These are phyloP conservation scores for Cyclotella baltica DNA, from an alignment of 108 stramenopile species.

Conservation along the genomic window DNA sequence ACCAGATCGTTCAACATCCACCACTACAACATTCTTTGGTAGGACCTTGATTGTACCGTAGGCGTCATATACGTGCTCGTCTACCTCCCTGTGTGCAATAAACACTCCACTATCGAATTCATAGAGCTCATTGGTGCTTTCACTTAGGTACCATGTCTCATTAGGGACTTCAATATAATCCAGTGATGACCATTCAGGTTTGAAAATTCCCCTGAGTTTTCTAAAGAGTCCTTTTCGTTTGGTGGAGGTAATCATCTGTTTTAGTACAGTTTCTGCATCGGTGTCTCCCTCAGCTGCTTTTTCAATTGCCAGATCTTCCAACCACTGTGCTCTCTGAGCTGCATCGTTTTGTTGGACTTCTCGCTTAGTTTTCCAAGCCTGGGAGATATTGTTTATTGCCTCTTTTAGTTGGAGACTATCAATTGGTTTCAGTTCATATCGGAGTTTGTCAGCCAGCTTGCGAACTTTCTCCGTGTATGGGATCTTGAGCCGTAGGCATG, in stretches of 20 bases:
- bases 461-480: background rate
- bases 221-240: background rate
- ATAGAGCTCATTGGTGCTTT: background rate
- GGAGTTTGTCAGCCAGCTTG: background rate
- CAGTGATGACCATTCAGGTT: background rate
- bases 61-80: background rate
- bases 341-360: background rate
- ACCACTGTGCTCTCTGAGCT: background rate
- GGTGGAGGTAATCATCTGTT: background rate
- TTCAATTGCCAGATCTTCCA: background rate
- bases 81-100: background rate
- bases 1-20: background rate
- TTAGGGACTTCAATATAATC: slow-evolving; percentile 11
- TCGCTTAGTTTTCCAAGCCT: background rate
- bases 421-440: background rate
- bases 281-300: background rate
- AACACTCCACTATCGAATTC: slow-evolving; percentile 14
- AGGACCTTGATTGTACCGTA: background rate
- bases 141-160: background rate
- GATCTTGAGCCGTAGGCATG: background rate
- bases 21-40: background rate
- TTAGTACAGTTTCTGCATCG: background rate
- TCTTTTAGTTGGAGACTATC: background rate
- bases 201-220: background rate
- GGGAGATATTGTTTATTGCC: background rate